Evolutionary conservation across 306 rosid genomes (phyloP), one percentile per base, ranked within the genome.

Genomic region (Arachis hypogaea): DNA sequence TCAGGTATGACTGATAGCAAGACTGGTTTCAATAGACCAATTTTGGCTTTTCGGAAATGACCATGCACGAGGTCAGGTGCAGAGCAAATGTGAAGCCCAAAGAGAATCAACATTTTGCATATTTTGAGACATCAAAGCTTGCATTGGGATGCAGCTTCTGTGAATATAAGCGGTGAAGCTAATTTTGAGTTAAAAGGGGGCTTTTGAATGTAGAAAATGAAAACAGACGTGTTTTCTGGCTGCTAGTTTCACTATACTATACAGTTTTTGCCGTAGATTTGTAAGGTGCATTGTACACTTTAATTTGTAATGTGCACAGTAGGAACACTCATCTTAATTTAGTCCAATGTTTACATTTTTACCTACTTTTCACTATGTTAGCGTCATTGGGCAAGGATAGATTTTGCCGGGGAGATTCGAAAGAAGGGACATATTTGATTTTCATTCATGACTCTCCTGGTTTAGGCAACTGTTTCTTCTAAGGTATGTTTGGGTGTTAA

Each of bases 21-120:
- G 71, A 59, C 84, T n/a, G 98, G 98, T 80, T 93, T 93, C 86
- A 81, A 93, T 70, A 84, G 98, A 61, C 95, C 96, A 11, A 90
- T 93, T 80, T 72, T 90, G 78, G 91, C 87, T 77, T 93, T 90
- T 77, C 80, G 74, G 41, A 93, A 90, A 83, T 87, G 85, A 86
- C 12, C 29, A 40, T 69, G 73, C 8, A 28, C 57, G 70, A 69
- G 49, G 70, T 36, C 62, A 22, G 60, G 6, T 74, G 67, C 44
- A 6, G 67, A 40, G 52, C 71, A 8, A 6, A 54, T 40, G 61
- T 41, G 9, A 47, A 16, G 45, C 59, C 59, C 12, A 11, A 6
- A 38, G 73, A 52, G 47, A 69, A 67, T 63, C 28, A 3, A 4
- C 41, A 2, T 67, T 56, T 49, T 62, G 38, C 43, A 47, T 66